Conservation (phyloP, 305 asterid species). For the Andrographis paniculata region DNA sequence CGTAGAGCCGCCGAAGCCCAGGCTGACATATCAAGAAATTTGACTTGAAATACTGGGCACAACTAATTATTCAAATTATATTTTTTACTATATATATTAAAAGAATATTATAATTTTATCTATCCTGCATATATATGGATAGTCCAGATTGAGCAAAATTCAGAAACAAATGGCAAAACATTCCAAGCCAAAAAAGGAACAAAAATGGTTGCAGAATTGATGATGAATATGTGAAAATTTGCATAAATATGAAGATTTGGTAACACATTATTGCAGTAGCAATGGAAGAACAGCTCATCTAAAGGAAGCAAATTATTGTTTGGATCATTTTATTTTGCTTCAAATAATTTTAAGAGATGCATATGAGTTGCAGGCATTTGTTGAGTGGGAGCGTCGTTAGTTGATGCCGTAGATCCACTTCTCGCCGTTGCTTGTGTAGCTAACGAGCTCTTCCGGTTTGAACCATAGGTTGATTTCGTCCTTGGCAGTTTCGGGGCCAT, state of each 20-base stretch:
- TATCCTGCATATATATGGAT: too few species aligned
- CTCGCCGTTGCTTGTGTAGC: slow-evolving; percentile 67
- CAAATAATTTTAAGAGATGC: slow-evolving; percentile 14
- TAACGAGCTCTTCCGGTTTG: slow-evolving; percentile 80
- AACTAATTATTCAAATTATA: too few species aligned
- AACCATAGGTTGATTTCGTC: slow-evolving; percentile 92
- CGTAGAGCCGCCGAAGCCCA: too few species aligned
- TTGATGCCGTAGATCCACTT: slow-evolving; percentile 80
- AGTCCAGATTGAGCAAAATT: too few species aligned
- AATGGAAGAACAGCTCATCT: slow-evolving; percentile 19
- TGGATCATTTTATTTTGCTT: slow-evolving; percentile 18
- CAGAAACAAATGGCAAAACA: too few species aligned
- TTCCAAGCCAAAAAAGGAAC: slow-evolving; percentile 1
- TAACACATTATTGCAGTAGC: slow-evolving; percentile 29
- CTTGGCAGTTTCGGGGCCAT: slow-evolving; percentile 93
- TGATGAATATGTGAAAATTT: too few species aligned
- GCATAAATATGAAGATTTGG: background rate
- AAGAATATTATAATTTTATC: too few species aligned
- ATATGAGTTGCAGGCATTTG: slow-evolving; percentile 3
- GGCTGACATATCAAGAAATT: too few species aligned
- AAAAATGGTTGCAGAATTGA: background rate
- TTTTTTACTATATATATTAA: too few species aligned
- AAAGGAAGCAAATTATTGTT: slow-evolving; percentile 32
- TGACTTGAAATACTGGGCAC: too few species aligned
- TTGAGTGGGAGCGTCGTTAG: slow-evolving; percentile 18